phyloP scores from a whole-genome alignment of 106 monocot species.

The Acorus gramineus region DNA sequence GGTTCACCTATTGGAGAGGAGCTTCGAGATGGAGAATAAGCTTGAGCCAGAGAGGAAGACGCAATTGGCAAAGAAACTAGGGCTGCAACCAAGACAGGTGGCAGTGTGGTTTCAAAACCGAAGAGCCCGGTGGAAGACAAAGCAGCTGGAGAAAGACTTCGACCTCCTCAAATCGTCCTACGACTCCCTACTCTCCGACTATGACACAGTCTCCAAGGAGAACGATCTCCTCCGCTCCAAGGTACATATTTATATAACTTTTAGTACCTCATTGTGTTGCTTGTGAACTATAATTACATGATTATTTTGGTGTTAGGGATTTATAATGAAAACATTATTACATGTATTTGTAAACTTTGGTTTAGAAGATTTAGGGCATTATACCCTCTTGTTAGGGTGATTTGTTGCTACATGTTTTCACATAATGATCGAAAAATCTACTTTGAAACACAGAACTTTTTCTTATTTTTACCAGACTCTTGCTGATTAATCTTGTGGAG shows the following conservation, averaged over 20 bases:
- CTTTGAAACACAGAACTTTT: too few species aligned
- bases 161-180: constrained; percentile 63
- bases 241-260: constrained; percentile 14
- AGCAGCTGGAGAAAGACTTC: constrained; percentile 66
- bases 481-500: too few species aligned
- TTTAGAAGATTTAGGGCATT: too few species aligned
- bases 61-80: constrained; percentile 71
- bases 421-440: too few species aligned
- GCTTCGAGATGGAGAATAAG: constrained; percentile 84
- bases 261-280: too few species aligned
- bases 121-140: constrained; percentile 45
- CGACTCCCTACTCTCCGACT: constrained; percentile 57
- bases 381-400: too few species aligned
- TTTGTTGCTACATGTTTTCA: too few species aligned
- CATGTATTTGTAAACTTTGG: too few species aligned
- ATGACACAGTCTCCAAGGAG: constrained; percentile 41
- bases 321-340: too few species aligned
- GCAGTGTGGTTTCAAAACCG: constrained; percentile 46
- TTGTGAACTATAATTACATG: too few species aligned
- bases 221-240: constrained; percentile 52
- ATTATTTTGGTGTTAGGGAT: too few species aligned
- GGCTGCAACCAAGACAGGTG: constrained; percentile 73
- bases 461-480: too few species aligned
- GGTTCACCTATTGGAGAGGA: constrained; percentile 67
- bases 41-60: constrained; percentile 85